Base-by-base conservation (phyloP, 2,329 filamentous ascomycete genomes). In the Diatrype stigma region DNA sequence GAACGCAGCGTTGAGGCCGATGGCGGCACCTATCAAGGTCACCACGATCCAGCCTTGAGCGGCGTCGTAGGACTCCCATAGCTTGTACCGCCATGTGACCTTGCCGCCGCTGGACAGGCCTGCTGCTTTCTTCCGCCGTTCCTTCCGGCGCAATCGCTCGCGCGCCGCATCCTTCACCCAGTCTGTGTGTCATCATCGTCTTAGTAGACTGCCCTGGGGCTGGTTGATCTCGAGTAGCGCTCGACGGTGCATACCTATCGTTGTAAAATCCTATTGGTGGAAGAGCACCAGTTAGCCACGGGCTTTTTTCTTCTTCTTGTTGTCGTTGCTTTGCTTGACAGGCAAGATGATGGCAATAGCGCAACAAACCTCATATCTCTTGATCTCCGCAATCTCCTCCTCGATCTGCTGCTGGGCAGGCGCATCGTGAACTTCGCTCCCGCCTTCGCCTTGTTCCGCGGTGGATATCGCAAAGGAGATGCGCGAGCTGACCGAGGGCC, bases 1-100 rank as follows among this genome's bases (percentile, higher is more conserved):
- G 52, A 96, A 85, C 0, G 90, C 94, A 16, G 94, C 93, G 66
- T 96, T 97, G 55, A 97, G 67, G 1, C 94, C 94, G 67, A 99
- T 97, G 21, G 89, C 88, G n/a, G 85, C 84, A 30, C 94, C 89
- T 51, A 99, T 93, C 55, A 99, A 77, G 21, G 90, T 97, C 50
- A 99, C 88, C 46, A 99, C 94, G 52, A 99, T 92, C 94, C 94
- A 99, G 21, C 90, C 93, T 72, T 99, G 94, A 2, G 90, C 94
- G 11, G 94, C 94, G 70, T 97, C 92, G 69, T 97, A 99, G 28
- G 89, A 89, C 67, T 94, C 89, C 73, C 82, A 84, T 32, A 96
- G 71, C 63, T 86, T 89, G 55, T 89, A 82, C 66, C 89, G 80
- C 91, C 92, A 97, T 53, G 87, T 87, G 49, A 73, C 73, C 55